phyloP scores from a whole-genome alignment of 2,329 filamentous ascomycete genomes.

The Penicillium sp. region DNA sequence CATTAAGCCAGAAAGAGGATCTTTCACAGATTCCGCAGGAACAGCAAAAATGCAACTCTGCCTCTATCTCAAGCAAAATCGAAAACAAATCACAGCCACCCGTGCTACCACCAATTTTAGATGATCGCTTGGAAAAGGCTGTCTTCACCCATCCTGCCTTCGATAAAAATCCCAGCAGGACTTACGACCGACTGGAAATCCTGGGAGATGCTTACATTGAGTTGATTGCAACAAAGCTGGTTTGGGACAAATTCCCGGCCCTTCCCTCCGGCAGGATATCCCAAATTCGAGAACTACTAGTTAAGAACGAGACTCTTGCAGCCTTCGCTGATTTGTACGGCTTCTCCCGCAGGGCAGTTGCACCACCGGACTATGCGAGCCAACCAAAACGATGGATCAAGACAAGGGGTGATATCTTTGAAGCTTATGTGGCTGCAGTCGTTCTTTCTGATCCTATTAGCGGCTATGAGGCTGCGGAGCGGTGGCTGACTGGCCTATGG shows the following conservation, averaged over 20 bases:
- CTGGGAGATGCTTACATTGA: slow-evolving; percentile 87
- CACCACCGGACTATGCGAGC: slow-evolving; percentile 55
- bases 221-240: slow-evolving; percentile 72
- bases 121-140: slow-evolving; percentile 63
- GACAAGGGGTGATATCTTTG: slow-evolving; percentile 83
- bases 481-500: slow-evolving; percentile 80
- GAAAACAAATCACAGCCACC: slow-evolving; percentile 18
- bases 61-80: neutral
- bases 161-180: slow-evolving; percentile 33
- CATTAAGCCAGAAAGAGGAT: slow-evolving; percentile 14
- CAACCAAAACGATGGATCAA: slow-evolving; percentile 66
- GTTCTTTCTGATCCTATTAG: slow-evolving; percentile 68
- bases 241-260: slow-evolving; percentile 71
- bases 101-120: slow-evolving; percentile 62
- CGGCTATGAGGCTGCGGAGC: slow-evolving; percentile 65
- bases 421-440: slow-evolving; percentile 83
- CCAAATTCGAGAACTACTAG: slow-evolving; percentile 75
- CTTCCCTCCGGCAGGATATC: slow-evolving; percentile 71
- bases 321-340: slow-evolving; percentile 72
- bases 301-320: slow-evolving; percentile 79
- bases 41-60: neutral
- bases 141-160: slow-evolving; percentile 70
- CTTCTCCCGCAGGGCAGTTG: slow-evolving; percentile 66
- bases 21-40: neutral
- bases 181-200: slow-evolving; percentile 86